phyloP scores from a whole-genome alignment of 1,284 basidiomycete genomes.

The Pseudozyma tsukubaensis region DNA sequence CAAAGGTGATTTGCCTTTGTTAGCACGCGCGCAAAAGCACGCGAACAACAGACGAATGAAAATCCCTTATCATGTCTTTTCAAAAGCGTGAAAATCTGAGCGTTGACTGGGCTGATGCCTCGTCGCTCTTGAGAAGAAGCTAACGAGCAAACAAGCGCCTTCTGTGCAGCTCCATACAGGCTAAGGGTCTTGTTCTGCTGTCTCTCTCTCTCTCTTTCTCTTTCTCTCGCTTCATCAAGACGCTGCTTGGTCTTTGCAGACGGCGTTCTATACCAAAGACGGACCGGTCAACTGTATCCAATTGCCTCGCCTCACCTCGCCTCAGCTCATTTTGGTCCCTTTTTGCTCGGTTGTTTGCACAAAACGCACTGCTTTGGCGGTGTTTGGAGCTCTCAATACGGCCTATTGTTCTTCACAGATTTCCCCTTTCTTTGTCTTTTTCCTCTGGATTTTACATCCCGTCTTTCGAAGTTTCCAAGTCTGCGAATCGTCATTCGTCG shows the following conservation, averaged over 20 bases:
- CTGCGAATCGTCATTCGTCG: too few species aligned
- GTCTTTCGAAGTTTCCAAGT: too few species aligned
- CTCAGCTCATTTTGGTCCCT: not conserved
- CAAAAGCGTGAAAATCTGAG: constrained; percentile 9
- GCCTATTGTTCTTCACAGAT: not conserved
- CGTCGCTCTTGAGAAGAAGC: not conserved
- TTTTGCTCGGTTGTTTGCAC: not conserved
- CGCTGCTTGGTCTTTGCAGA: not conserved
- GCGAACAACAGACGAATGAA: too few species aligned
- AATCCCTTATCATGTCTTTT: too few species aligned
- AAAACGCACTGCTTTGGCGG: not conserved
- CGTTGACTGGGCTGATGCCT: constrained; percentile 24
- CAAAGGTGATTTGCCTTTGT: too few species aligned
- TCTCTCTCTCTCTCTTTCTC: too few species aligned
- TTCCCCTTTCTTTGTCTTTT: not conserved
- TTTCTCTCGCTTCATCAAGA: too few species aligned
- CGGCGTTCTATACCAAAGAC: not conserved
- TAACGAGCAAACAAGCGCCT: not conserved
- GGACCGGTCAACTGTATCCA: not conserved
- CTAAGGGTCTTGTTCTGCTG: not conserved
- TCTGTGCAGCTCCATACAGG: too few species aligned
- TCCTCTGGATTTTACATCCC: not conserved
- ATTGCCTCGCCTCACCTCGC: not conserved
- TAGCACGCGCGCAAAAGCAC: not conserved
- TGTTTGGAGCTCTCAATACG: too few species aligned